Evolutionary conservation across 495 filamentous ascomycete species (phyloP), one percentile per base, ranked within the genome.

Genomic region (Daldinia decipiens): DNA sequence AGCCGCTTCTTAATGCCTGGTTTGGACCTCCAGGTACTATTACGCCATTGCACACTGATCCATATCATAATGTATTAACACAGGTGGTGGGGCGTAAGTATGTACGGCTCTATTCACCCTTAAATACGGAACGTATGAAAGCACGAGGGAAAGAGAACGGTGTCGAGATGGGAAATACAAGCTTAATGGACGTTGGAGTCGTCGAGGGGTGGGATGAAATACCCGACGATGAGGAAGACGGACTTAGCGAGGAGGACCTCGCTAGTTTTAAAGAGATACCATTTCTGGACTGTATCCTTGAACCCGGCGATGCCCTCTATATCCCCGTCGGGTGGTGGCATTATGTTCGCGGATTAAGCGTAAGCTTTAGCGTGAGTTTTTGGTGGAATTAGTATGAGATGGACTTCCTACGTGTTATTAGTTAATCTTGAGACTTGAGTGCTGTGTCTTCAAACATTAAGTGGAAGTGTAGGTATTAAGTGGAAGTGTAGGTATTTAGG

Each of bases 281-380:
- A 57, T 97, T 91, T 79, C 79, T 93, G 12, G 95, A 99, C 75
- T 90, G 87, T 15, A 86, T 98, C 0, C 77, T 99, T 24, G 87
- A 85, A 36, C 89, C 89, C 29, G 95, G 95, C 0, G 93, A 99
- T 64, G 91, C 87, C 71, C 77, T 99, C 65, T 97, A 97, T 81
- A 94, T 99, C 59, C 95, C 95, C 4, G 84, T 92, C 3, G 95
- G 95, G 19, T 99, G 95, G 95, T 99, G 95, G 95, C 95, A 99
- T 83, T 98, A 97, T 85, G 93, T 99, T 5, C 84, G 91, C 68
- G 92, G 92, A 38, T 74, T 98, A 77, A 92, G 86, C 60, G 90
- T 90, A 36, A 97, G 95, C 67, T 92, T 96, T 69, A 98, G 96
- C 75, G 94, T 98, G 38, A 98, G 93, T 78, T 99, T 97, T 77